Base-by-base conservation (phyloP, 257 asterid species). In the Eucommia ulmoides region DNA sequence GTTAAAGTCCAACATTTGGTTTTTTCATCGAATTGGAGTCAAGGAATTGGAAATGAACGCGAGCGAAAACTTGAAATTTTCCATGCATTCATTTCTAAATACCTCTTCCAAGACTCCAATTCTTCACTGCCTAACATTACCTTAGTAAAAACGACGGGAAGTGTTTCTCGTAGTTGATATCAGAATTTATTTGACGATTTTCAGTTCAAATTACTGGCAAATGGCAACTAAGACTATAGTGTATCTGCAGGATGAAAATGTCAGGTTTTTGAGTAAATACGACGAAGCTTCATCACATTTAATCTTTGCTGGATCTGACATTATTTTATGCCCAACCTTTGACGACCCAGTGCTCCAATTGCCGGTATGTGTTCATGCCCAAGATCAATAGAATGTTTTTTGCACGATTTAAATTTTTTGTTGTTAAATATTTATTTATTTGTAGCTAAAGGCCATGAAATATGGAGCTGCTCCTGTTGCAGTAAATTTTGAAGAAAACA, bases 301-400 rank as follows among this genome's bases (percentile, higher is more conserved):
- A 76, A 59, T 85, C 55, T 55, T 82, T 53, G 75, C 93, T 19
- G 93, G 91, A 63, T 82, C 70, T 33, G 95, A 85, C 69, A 75
- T 82, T 50, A 66, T 85, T 81, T 60, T 85, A 44, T 82, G 88
- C 72, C 73, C 77, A 44, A 70, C 88, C 57, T 73, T 66, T 21
- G 81, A 85, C 11, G 91, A 75, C 72, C 73, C 74, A 45, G 62
- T 63, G 35, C 82, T 74, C 52, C 95, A 85, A 67, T 71, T 79
- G 52, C 91, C 88, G 4, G 93, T 82, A 74, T 52, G 79, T 70
- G 25, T 67, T 23, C 2, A 1, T 2, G 7, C 3, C 16, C 2
- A 41, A 16, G 15, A 8, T 42, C 8, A 16, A 18, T 10, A 10
- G 3, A 18, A n/a, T 6, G 19, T 4, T 16, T 1, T 42, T 7